Base-by-base conservation (phyloP, 1,284 basidiomycete genomes). In the Garcileccinum viscosum region DNA sequence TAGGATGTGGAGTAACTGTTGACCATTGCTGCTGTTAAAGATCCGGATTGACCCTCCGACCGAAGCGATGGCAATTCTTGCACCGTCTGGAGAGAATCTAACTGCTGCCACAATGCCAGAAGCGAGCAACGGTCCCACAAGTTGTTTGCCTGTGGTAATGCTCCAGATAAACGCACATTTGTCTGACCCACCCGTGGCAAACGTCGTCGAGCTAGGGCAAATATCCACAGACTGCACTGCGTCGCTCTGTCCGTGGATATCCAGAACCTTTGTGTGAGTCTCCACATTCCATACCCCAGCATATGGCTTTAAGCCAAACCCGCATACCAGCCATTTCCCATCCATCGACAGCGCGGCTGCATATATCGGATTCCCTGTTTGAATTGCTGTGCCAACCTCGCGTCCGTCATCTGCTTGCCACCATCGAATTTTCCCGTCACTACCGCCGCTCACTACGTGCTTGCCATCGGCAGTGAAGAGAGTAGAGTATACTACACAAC, bases 311-410 rank as follows among this genome's bases (percentile, higher is more conserved):
- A 7, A 8, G 4, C 19, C 24, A 22, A 72, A 62, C 24, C 71
- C 71, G 19, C 62, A 67, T 0, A 61, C 70, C 12, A 74, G 4
- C 69, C 72, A 56, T 27, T 66, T 71, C 9, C 33, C 8, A 27
- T 74, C 60, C 7, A 50, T 63, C 0, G 71, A 72, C 5, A 72
- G 17, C 2, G 66, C 70, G 2, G 32, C 15, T 4, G 53, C 47
- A 5, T 5, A 44, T 4, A 74, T 62, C 2, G 32, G 4, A 17
- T 22, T 42, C 5, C 30, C 27, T 40, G 14, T 5, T 33, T 0
- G 44, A 58, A 74, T 69, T 22, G 60, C 30, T 4, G 72, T 8
- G 19, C 44, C 59, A 27, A 61, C 33, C 6, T 72, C 64, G 2
- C 11, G 37, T 32, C 70, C 70, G 8, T 69, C 33, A 11, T 66